phyloP scores from a whole-genome alignment of 805 yeast genomes.

The Candida patagonica region DNA sequence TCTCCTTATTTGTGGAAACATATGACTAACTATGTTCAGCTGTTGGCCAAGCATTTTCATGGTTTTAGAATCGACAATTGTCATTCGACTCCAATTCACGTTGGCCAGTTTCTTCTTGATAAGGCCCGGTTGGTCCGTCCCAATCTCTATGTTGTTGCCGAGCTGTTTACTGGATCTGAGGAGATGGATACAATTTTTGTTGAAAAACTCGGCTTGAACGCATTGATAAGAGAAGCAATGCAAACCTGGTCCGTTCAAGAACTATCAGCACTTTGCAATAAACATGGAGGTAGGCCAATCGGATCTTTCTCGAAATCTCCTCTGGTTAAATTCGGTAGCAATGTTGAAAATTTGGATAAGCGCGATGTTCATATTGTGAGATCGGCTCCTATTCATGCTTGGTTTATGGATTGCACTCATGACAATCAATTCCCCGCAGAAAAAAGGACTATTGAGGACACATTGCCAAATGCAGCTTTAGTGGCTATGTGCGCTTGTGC shows the following conservation, averaged over 20 bases:
- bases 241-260: constrained; percentile 88
- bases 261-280: constrained; percentile 74
- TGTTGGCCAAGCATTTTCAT: constrained; percentile 64
- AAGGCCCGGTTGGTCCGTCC: constrained; percentile 81
- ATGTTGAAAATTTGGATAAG: constrained; percentile 6
- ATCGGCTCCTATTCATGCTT: constrained; percentile 77
- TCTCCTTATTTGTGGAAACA: constrained; percentile 86
- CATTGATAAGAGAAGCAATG: constrained; percentile 93
- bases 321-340: constrained; percentile 29
- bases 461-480: constrained; percentile 88
- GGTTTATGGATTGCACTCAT: constrained; percentile 96
- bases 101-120: constrained; percentile 81
- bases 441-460: constrained; percentile 87
- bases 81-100: constrained; percentile 93
- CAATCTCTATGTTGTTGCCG: constrained; percentile 87
- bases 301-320: constrained; percentile 84
- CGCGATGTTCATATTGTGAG: constrained; percentile 38
- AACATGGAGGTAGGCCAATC: constrained; percentile 91
- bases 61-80: constrained; percentile 94
- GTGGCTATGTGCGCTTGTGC: constrained; percentile 92
- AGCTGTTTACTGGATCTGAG: constrained; percentile 87
- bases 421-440: constrained; percentile 87
- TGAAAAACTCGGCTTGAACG: constrained; percentile 80
- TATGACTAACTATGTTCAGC: constrained; percentile 67
- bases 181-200: constrained; percentile 83